Percentiles rank a stretch among this genome's conserved stretches.
phyloP scores from a whole-genome alignment of 2,329 filamentous ascomycete genomes.

The Phaeosphaeriaceae sp. region DNA sequence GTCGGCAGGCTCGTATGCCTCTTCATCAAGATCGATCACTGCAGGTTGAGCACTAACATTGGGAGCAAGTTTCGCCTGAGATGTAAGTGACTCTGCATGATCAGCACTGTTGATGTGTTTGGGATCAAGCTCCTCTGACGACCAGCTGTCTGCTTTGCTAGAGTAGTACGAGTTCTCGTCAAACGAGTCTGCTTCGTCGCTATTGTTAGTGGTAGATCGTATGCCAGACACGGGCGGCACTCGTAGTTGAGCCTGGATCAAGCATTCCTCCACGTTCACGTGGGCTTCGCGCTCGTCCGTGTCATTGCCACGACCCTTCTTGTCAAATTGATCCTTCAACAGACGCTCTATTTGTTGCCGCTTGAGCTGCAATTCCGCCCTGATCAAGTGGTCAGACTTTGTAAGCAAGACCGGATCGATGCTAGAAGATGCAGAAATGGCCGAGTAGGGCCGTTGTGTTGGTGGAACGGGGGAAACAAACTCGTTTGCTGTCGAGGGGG shows the following conservation, averaged over 20 bases:
- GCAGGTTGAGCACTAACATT: conserved; percentile 28
- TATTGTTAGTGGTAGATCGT: conserved; percentile 62
- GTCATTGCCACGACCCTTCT: conserved; percentile 59
- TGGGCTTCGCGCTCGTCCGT: conserved; percentile 55
- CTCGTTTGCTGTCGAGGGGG: conserved; percentile 33
- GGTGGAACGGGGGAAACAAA: conserved; percentile 28
- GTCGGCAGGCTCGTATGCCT: conserved; percentile 48
- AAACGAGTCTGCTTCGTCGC: conserved; percentile 78
- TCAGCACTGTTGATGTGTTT: conserved; percentile 34
- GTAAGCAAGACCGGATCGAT: conserved; percentile 84
- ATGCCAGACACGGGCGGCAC: conserved; percentile 73
- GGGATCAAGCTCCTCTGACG: conserved; percentile 56
- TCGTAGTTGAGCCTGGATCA: conserved; percentile 70
- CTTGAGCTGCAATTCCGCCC: conserved; percentile 80
- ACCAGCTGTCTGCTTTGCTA: conserved; percentile 83
- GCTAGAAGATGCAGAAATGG: conserved; percentile 64
- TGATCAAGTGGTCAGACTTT: conserved; percentile 84
- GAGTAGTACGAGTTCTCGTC: conserved; percentile 97
- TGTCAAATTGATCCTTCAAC: conserved; percentile 78
- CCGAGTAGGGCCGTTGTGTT: conserved; percentile 41
- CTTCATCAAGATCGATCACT: conserved; percentile 48
- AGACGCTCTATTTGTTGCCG: conserved; percentile 80
- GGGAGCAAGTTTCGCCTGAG: conserved; percentile 32
- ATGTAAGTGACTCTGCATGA: conserved; percentile 36
- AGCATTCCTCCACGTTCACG: conserved; percentile 52